These are phyloP conservation scores for Dactylellina sp. DNA, from an alignment of 2,329 filamentous ascomycete species.

Conservation along the genomic window DNA sequence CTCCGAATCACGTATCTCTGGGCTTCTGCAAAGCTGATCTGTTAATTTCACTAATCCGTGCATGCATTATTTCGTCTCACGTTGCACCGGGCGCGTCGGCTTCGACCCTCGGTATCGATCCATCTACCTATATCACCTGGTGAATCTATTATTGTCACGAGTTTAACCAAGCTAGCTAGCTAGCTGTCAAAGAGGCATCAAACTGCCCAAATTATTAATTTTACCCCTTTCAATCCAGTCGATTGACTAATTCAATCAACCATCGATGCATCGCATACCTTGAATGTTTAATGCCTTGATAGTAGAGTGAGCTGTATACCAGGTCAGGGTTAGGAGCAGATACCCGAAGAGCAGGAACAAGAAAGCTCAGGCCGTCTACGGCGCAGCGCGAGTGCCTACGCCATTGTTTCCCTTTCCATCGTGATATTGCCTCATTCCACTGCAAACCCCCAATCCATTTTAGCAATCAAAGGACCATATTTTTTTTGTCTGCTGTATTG, in stretches of 20 bases:
- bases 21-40: background rate
- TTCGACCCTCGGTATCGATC: background rate
- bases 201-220: background rate
- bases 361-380: too few relatives aligned
- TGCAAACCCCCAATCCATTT: constrained; percentile 12
- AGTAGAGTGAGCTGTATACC: too few relatives aligned
- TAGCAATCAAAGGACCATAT: background rate
- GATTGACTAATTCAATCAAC: too few relatives aligned
- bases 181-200: background rate
- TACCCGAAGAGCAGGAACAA: too few relatives aligned
- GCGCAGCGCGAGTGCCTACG: too few relatives aligned
- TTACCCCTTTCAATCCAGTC: too few relatives aligned
- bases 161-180: background rate
- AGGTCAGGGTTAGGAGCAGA: too few relatives aligned
- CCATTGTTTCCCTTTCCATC: background rate
- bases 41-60: constrained; percentile 8
- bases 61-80: background rate
- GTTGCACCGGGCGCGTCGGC: background rate
- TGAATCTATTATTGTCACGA: constrained; percentile 1
- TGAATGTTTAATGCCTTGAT: too few relatives aligned
- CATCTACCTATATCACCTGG: constrained; percentile 12
- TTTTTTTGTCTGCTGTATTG: background rate
- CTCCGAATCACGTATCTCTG: constrained; percentile 13
- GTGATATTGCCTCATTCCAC: constrained; percentile 7
- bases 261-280: too few relatives aligned